phyloP scores from a whole-genome alignment of 192 early-diverging fungal species.

The Dissophora globulifera region DNA sequence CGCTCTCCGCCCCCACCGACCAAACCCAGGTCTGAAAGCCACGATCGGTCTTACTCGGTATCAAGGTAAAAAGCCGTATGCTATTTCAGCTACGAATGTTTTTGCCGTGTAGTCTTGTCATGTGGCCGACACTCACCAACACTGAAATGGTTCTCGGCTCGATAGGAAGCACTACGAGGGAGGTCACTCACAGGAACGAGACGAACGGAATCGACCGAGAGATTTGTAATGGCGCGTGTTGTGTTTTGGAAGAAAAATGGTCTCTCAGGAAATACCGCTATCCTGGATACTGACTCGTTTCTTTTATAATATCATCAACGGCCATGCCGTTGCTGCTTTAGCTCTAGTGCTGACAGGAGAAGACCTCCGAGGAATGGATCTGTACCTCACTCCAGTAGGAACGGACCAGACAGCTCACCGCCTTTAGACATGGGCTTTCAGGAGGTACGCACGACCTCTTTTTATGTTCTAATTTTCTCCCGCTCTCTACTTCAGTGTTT shows the following conservation, averaged over 20 bases:
- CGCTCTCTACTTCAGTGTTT: too few species aligned
- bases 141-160: neutral
- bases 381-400: conserved; percentile 7
- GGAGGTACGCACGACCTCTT: conserved; percentile 27
- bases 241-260: too few species aligned
- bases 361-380: conserved; percentile 29
- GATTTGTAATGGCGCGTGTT: too few species aligned
- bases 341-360: conserved; percentile 35
- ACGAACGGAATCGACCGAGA: conserved; percentile 38
- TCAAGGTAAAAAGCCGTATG: conserved; percentile 19
- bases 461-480: too few species aligned
- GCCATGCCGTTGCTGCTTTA: neutral
- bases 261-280: too few species aligned
- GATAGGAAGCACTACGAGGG: conserved; percentile 33
- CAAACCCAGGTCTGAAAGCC: conserved; percentile 51
- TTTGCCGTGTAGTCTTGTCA: neutral
- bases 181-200: conserved; percentile 44
- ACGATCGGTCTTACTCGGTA: conserved; percentile 33
- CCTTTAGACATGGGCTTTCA: conserved; percentile 40
- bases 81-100: neutral
- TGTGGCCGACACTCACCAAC: neutral
- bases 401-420: conserved; percentile 25
- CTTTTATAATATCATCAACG: too few species aligned
- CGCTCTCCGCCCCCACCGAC: conserved; percentile 44
- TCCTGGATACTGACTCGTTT: conserved; percentile 1